Evolutionary conservation across 73 alveolate genomes (phyloP).

Genomic region (Tetrahymena malaccensis): DNA sequence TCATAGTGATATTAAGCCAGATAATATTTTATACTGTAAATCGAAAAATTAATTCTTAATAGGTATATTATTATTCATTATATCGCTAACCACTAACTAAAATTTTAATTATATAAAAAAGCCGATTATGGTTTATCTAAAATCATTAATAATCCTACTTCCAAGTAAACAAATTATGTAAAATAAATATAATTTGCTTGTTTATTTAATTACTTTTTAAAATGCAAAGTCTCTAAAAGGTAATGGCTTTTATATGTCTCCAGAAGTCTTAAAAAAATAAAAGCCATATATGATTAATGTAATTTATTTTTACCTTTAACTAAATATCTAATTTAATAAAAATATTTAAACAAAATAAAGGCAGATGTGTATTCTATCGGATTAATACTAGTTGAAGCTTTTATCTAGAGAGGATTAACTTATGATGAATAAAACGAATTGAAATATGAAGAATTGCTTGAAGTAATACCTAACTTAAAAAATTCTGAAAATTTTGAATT

Average conservation of each 20-base stretch:
- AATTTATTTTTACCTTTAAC: too few relatives aligned
- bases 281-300: neutral
- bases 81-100: neutral
- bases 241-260: neutral
- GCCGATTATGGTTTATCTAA: neutral
- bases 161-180: neutral
- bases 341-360: too few relatives aligned
- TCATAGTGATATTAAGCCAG: neutral
- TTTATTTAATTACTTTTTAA: too few relatives aligned
- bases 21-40: too few relatives aligned
- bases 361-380: neutral
- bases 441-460: too few relatives aligned
- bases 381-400: neutral
- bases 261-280: neutral
- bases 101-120: too few relatives aligned
- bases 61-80: neutral
- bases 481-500: neutral
- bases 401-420: neutral
- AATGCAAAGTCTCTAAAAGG: neutral
- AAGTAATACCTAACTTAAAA: neutral
- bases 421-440: neutral
- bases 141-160: neutral
- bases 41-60: neutral
- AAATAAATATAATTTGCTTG: too few relatives aligned
- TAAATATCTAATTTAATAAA: too few relatives aligned